Evolutionary conservation across 2,329 filamentous ascomycete species (phyloP), one percentile per base, ranked within the genome.

Genomic region (Trichoderma aggressivum): DNA sequence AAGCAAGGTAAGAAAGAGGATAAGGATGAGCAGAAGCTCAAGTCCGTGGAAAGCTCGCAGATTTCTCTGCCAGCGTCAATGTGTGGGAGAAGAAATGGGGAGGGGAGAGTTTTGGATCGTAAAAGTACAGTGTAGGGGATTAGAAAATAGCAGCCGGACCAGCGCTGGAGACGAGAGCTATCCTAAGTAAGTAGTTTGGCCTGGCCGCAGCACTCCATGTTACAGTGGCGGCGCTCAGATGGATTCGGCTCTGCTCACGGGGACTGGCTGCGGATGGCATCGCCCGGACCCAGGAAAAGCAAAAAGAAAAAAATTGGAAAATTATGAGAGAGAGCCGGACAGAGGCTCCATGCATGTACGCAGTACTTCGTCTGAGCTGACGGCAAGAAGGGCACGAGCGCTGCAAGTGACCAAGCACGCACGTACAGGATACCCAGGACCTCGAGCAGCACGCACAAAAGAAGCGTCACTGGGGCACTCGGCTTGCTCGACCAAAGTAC

Each of bases 171-270:
- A 26, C 59, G 24, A 60, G 56, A 68, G 53, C 65, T 60, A 53
- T 68, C 28, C 56, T 34, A 59, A 59, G 56, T 21, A 59, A 59
- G 56, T 53, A 67, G 47, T 36, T 39, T 47, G 47, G 59, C 59
- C 53, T 28, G 12, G 50, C 36, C 26, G 68, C 59, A 59, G 68
- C 67, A 50, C 36, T 61, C 39, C 58, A 55, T 55, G 47, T 47
- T 63, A 36, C 63, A 71, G 56, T 50, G 69, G 69, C 66, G 70
- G 70, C 70, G 70, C 59, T 53, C 68, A 55, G 68, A 64, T 70
- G 59, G 68, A 64, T 58, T 69, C 65, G 65, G 56, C 36, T 69
- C 55, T 61, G 65, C 65, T 69, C 65, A 69, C 65, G 59, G 39
- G 65, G 39, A 61, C 65, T 34, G 36, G 55, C 24, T 68, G 34